phyloP scores from a whole-genome alignment of 352 stramenopile genomes.

The Saprolegnia parasitica region DNA sequence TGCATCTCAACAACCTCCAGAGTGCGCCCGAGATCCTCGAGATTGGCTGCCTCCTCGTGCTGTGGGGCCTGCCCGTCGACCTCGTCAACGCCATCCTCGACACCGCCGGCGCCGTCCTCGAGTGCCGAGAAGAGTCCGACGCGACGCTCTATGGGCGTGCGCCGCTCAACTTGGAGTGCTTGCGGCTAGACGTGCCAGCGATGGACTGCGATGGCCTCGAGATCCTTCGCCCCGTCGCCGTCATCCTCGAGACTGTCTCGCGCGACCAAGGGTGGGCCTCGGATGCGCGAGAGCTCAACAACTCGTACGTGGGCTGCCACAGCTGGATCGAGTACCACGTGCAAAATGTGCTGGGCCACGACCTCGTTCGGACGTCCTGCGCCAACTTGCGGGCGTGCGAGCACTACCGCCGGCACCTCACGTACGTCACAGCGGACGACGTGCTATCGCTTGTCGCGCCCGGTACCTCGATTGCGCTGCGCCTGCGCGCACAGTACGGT shows the following conservation, averaged over 20 bases:
- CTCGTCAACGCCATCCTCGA: slow-evolving; percentile 4
- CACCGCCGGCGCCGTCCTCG: background rate
- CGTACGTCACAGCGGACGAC: background rate
- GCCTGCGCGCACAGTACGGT: background rate
- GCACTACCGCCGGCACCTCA: background rate
- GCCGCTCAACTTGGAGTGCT: background rate
- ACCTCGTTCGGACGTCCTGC: background rate
- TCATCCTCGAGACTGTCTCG: background rate
- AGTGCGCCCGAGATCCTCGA: background rate
- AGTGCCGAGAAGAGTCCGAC: background rate
- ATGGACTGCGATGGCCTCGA: background rate
- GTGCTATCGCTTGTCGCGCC: background rate
- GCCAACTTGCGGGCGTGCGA: background rate
- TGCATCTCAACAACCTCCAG: background rate
- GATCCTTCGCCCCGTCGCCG: background rate
- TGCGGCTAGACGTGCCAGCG: background rate
- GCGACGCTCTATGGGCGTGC: background rate
- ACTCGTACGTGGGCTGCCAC: background rate
- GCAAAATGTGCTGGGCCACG: background rate
- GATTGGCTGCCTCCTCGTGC: background rate
- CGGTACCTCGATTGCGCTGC: background rate
- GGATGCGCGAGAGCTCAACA: background rate
- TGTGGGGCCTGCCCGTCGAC: background rate
- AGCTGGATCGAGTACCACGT: slow-evolving; percentile 4
- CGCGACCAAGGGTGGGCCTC: background rate